Conservation (phyloP, 176 grass and related monocot genomes). For the Chloris gayana region DNA sequence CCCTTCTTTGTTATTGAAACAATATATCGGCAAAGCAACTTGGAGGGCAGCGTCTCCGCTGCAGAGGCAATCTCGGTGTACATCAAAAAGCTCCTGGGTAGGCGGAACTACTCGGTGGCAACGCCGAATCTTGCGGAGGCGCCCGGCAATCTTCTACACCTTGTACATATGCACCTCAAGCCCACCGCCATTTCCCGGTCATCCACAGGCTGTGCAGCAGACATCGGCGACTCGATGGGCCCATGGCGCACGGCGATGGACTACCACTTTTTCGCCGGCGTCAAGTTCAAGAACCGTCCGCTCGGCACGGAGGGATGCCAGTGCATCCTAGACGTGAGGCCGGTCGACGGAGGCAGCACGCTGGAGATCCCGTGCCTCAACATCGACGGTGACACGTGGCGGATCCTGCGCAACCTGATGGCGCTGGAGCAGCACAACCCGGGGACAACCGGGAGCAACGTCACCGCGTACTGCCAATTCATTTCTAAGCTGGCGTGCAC, state of each 20-base stretch:
- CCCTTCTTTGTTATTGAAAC: slow-evolving; percentile 29
- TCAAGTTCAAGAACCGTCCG: neutral
- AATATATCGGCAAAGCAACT: neutral
- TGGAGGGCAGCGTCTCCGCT: neutral
- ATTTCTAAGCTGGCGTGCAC: slow-evolving; percentile 23
- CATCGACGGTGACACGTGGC: slow-evolving; percentile 4
- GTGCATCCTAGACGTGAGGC: slow-evolving; percentile 16
- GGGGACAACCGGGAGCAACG: neutral
- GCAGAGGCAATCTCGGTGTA: neutral
- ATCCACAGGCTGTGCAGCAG: no score
- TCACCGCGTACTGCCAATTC: slow-evolving; percentile 35
- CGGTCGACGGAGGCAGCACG: neutral
- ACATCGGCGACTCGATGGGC: neutral
- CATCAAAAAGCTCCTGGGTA: neutral
- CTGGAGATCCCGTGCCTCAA: neutral
- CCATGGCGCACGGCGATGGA: slow-evolving; percentile 28
- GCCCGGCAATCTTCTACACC: slow-evolving; percentile 34
- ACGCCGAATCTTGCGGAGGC: no score
- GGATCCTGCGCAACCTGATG: slow-evolving; percentile 28
- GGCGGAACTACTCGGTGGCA: neutral
- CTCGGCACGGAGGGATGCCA: neutral
- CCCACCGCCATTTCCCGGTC: neutral
- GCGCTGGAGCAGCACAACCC: slow-evolving; percentile 17
- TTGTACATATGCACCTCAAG: slow-evolving; percentile 36
- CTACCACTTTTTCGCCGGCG: slow-evolving; percentile 3